These are phyloP conservation scores for Clathrospora elynae DNA, from an alignment of 2,329 filamentous ascomycete species.

Conservation along the genomic window DNA sequence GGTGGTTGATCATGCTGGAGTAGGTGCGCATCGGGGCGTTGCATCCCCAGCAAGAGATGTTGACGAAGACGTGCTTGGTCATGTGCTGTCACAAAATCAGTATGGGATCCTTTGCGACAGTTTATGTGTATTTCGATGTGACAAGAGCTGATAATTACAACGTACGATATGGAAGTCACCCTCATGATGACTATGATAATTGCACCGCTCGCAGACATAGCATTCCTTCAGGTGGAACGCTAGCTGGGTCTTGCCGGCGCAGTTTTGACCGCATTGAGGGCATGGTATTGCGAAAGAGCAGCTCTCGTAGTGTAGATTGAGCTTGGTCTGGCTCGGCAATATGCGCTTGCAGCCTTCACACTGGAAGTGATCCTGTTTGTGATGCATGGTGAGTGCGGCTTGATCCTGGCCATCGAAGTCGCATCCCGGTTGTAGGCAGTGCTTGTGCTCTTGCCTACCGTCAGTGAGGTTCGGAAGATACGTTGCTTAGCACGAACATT, in stretches of 20 bases:
- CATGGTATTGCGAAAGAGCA: constrained; percentile 29
- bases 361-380: constrained; percentile 37
- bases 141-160: background rate
- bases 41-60: constrained; percentile 37
- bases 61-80: constrained; percentile 30
- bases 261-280: constrained; percentile 25
- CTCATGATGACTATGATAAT: constrained; percentile 28
- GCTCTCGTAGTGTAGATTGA: constrained; percentile 28
- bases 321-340: constrained; percentile 36
- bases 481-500: background rate
- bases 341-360: constrained; percentile 39
- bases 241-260: constrained; percentile 26
- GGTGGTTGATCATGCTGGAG: constrained; percentile 39
- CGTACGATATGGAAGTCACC: constrained; percentile 32
- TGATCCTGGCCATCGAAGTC: constrained; percentile 34
- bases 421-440: constrained; percentile 42
- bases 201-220: constrained; percentile 31
- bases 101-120: no score
- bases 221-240: constrained; percentile 29
- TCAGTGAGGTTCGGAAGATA: background rate
- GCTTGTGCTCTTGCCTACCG: constrained; percentile 30
- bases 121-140: background rate
- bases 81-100: constrained; percentile 31
- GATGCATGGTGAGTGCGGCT: constrained; percentile 28
- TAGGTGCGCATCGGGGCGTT: constrained; percentile 27